Evolutionary conservation across 768 basidiomycete species (phyloP), one percentile per base, ranked within the genome.

Genomic region (Leccinum uliginosum): DNA sequence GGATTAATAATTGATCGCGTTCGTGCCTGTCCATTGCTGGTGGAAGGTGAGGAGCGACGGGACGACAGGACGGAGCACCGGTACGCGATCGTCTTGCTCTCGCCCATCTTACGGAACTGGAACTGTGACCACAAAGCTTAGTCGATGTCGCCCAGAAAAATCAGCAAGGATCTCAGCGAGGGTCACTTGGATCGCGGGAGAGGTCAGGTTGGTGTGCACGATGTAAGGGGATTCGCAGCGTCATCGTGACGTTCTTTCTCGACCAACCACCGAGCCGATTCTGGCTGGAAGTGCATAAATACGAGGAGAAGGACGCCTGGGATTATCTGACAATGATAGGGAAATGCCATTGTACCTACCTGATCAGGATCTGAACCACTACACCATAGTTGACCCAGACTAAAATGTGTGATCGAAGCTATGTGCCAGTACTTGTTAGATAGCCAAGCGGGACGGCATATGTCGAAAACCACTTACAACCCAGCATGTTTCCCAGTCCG

Each of bases 1-100:
- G 12, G 70, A 54, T 44, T 74, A 77, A 53, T 76, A 77, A 59
- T 74, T 74, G 61, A 77, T 71, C 3, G 74, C 71, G 63, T 75
- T 75, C 43, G 73, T 73, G 24, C 76, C 76, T 0, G 76, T 66
- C 69, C 75, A 74, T 53, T 78, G 76, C 57, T 74, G 76, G 55
- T 71, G 58, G 60, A 74, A 69, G 53, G 72, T 69, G 30, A 32
- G 30, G 30, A 32, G 30, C 30, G 30, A 47, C 67, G 65, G 43
- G 72, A 52, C 5, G 65, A 50, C 0, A 70, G 73, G 57, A 75
- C 71, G 52, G 69, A 21, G 50, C 70, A 74, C 3, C 69, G 68
- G 6, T 69, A 57, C 7, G 63, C 60, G 21, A 68, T 70, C 17
- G 54, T 63, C 53, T 56, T 65, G 40, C 34, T 69, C 51, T 75